Evolutionary conservation across 2,329 filamentous ascomycete genomes (phyloP).

Genomic region (Monilinia aucupariae): DNA sequence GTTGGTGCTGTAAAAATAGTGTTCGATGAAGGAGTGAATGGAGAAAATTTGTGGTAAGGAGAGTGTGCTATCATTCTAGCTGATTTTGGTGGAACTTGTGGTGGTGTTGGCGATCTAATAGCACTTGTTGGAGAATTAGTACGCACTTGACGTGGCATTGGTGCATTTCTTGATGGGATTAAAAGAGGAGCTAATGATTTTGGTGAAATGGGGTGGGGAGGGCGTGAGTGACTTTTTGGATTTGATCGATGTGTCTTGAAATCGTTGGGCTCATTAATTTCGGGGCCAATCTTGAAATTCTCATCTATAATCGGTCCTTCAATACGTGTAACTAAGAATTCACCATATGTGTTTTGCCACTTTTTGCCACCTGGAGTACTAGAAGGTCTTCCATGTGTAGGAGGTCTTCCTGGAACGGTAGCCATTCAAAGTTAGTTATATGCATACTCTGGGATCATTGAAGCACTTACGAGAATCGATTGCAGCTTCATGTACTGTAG

Average conservation of each 20-base stretch:
- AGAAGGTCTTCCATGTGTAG: conserved; percentile 58
- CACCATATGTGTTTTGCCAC: conserved; percentile 42
- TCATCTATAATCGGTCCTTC: conserved; percentile 36
- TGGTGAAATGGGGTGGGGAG: conserved; percentile 44
- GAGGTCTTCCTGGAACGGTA: conserved; percentile 60
- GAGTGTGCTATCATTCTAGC: conserved; percentile 40
- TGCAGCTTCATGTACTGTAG: conserved; percentile 59
- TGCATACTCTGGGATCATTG: background rate
- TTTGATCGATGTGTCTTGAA: conserved; percentile 1
- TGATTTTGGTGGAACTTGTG: conserved; percentile 37
- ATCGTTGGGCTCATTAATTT: conserved; percentile 6
- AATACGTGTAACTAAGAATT: conserved; percentile 34
- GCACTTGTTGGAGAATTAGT: conserved; percentile 35
- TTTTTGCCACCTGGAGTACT: conserved; percentile 52
- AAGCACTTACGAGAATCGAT: conserved; percentile 63
- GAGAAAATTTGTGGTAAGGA: conserved; percentile 40
- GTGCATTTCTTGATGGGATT: conserved; percentile 41
- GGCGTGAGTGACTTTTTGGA: conserved; percentile 12
- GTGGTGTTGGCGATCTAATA: conserved; percentile 43
- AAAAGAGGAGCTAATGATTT: conserved; percentile 52
- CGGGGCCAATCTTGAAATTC: conserved; percentile 31
- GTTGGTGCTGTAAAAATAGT: conserved; percentile 27
- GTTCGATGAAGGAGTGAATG: conserved; percentile 36
- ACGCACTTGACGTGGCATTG: conserved; percentile 22
- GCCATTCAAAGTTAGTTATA: conserved; percentile 40